Percentiles rank a stretch among this genome's conserved stretches.
Conservation (phyloP, 1,284 basidiomycete species). For the Moesziomyces parantarcticus region DNA sequence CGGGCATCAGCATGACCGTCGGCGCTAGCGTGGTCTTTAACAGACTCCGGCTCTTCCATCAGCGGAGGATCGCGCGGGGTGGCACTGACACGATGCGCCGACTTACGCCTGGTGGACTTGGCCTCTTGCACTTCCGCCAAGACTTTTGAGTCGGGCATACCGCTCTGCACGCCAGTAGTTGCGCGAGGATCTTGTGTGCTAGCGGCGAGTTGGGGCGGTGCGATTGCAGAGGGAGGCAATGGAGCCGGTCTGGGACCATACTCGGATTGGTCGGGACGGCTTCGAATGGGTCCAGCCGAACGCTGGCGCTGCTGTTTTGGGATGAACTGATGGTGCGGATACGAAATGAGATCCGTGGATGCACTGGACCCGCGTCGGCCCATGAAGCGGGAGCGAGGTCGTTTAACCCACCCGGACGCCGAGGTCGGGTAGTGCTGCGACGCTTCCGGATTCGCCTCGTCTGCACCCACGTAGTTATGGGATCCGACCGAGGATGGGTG, state of each 20-base stretch:
- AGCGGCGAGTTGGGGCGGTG: neutral
- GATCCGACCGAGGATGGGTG: conserved; percentile 7
- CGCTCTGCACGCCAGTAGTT: too few relatives aligned
- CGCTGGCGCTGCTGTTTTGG: conserved; percentile 20
- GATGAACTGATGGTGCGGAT: conserved; percentile 16
- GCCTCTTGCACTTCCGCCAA: neutral
- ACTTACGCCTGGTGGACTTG: conserved; percentile 3
- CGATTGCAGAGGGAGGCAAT: neutral
- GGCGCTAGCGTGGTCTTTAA: conserved; percentile 6
- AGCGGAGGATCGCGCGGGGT: conserved; percentile 21
- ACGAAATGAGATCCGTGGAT: conserved; percentile 4
- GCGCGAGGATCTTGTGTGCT: neutral
- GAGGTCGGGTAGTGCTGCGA: conserved; percentile 12
- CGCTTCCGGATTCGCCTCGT: neutral
- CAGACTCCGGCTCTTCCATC: conserved; percentile 14
- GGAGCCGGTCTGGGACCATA: conserved; percentile 5
- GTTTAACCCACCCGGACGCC: conserved; percentile 24
- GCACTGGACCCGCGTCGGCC: conserved; percentile 1
- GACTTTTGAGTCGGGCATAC: too few relatives aligned
- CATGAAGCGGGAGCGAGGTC: conserved; percentile 8
- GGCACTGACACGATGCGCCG: conserved; percentile 16
- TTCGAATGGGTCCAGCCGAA: conserved; percentile 19
- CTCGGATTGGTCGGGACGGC: conserved; percentile 14
- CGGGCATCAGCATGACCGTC: neutral
- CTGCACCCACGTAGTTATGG: neutral